A percentile compares a stretch with the other conserved stretches of the same genome.
Evolutionary conservation across 441 rosid species (phyloP).

Genomic region (Brassica balearica): DNA sequence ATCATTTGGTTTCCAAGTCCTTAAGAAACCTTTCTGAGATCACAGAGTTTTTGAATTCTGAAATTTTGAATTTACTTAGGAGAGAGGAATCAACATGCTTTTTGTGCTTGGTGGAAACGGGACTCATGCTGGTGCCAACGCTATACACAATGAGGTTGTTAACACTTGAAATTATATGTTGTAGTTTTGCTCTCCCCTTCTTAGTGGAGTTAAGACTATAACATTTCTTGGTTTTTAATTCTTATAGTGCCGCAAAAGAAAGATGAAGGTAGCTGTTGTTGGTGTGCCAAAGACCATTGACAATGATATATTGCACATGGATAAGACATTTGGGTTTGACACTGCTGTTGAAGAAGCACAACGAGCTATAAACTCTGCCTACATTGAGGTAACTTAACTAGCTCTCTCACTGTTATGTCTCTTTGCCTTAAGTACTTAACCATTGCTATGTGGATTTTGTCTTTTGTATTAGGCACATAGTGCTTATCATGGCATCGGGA

Average conservation of each 20-base stretch:
- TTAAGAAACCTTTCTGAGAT: not conserved
- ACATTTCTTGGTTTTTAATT: slow-evolving; percentile 13
- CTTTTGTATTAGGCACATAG: no score
- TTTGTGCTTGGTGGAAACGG: slow-evolving; percentile 97
- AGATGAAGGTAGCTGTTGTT: slow-evolving; percentile 80
- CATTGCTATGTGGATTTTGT: no score
- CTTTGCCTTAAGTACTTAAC: slow-evolving; percentile 14
- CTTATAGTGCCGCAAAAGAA: slow-evolving; percentile 74
- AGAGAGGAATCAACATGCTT: slow-evolving; percentile 98
- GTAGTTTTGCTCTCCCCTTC: not conserved
- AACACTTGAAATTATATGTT: not conserved
- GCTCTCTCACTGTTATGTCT: slow-evolving; percentile 23
- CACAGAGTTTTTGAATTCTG: not conserved
- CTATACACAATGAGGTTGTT: slow-evolving; percentile 88
- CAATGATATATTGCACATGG: slow-evolving; percentile 95
- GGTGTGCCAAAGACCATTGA: slow-evolving; percentile 99
- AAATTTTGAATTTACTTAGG: slow-evolving; percentile 51
- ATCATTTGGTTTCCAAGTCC: slow-evolving; percentile 15
- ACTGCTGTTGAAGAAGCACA: slow-evolving; percentile 99
- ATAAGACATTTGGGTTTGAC: slow-evolving; percentile 97
- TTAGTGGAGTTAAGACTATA: slow-evolving; percentile 1
- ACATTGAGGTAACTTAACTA: slow-evolving; percentile 75
- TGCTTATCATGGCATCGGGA: slow-evolving; percentile 94
- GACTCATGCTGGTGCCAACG: slow-evolving; percentile 97
- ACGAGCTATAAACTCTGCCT: slow-evolving; percentile 95